Conservation (phyloP, 2,329 filamentous ascomycete species). For the Mariannaea sp. region DNA sequence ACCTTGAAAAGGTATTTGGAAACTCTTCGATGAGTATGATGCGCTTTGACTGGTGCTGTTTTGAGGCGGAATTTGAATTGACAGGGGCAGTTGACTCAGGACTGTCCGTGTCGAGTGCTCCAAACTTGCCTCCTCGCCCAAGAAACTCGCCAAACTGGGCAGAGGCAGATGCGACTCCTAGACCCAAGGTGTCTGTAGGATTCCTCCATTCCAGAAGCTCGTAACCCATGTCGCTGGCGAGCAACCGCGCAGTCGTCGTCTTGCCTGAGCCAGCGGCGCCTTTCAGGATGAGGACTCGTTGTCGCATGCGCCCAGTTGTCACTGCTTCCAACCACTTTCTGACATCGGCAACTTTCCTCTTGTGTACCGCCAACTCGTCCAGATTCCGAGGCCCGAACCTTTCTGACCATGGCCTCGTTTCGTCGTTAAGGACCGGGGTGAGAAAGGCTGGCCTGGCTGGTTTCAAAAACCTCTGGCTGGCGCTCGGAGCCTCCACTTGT, state of each 20-base stretch:
- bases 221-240: constrained; percentile 77
- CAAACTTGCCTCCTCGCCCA: constrained; percentile 78
- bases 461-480: constrained; percentile 59
- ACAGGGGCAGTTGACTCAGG: constrained; percentile 37
- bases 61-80: constrained; percentile 25
- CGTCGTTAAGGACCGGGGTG: constrained; percentile 48
- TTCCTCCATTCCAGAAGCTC: constrained; percentile 91
- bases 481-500: constrained; percentile 33
- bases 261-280: constrained; percentile 92
- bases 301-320: constrained; percentile 64
- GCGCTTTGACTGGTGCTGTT: constrained; percentile 44
- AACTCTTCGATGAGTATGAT: constrained; percentile 83
- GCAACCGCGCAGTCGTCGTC: constrained; percentile 80
- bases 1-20: constrained; percentile 72
- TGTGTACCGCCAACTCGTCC: constrained; percentile 90
- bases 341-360: constrained; percentile 89
- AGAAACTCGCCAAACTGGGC: constrained; percentile 93
- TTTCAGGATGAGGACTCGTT: constrained; percentile 83
- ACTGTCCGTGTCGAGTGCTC: constrained; percentile 62
- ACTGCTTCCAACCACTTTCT: constrained; percentile 80
- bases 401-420: constrained; percentile 83
- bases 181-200: constrained; percentile 64
- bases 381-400: constrained; percentile 76
- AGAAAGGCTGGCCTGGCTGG: constrained; percentile 43
- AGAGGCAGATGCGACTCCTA: constrained; percentile 70